Evolutionary conservation across 2,329 filamentous ascomycete genomes (phyloP).

Genomic region (Coniochaeta ligniaria): DNA sequence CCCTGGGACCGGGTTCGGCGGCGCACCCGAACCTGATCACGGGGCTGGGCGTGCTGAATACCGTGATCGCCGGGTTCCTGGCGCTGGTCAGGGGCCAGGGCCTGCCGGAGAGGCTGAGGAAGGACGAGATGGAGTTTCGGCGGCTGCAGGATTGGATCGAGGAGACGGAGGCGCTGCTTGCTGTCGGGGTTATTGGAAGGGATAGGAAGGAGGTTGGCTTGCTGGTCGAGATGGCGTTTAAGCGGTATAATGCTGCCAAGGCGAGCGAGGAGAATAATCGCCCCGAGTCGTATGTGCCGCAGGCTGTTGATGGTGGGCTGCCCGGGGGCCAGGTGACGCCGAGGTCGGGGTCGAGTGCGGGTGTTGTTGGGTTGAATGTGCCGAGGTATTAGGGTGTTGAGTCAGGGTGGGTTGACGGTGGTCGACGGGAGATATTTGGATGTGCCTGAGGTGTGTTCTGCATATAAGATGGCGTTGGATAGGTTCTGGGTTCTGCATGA

Average conservation of each 20-base stretch:
- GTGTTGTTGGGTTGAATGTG: not conserved
- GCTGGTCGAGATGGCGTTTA: constrained; percentile 33
- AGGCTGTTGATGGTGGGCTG: not conserved
- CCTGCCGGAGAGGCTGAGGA: constrained; percentile 36
- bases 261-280: constrained; percentile 32
- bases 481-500: not conserved
- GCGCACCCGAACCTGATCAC: constrained; percentile 46
- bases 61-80: constrained; percentile 53
- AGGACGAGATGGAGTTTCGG: constrained; percentile 37
- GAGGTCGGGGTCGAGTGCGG: not conserved
- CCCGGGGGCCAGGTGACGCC: not conserved
- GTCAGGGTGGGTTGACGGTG: no score
- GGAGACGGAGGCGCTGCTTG: constrained; percentile 39
- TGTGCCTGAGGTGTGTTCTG: not conserved
- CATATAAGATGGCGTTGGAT: not conserved
- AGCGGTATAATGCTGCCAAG: constrained; percentile 35
- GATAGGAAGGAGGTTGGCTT: constrained; percentile 33
- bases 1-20: constrained; percentile 35
- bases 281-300: constrained; percentile 12
- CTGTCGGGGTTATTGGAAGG: constrained; percentile 32
- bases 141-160: constrained; percentile 46
- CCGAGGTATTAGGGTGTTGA: not conserved
- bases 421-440: not conserved
- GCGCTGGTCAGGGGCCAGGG: constrained; percentile 47
- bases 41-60: constrained; percentile 54